phyloP scores from a whole-genome alignment of 106 monocot genomes.

The Chionographis japonica region DNA sequence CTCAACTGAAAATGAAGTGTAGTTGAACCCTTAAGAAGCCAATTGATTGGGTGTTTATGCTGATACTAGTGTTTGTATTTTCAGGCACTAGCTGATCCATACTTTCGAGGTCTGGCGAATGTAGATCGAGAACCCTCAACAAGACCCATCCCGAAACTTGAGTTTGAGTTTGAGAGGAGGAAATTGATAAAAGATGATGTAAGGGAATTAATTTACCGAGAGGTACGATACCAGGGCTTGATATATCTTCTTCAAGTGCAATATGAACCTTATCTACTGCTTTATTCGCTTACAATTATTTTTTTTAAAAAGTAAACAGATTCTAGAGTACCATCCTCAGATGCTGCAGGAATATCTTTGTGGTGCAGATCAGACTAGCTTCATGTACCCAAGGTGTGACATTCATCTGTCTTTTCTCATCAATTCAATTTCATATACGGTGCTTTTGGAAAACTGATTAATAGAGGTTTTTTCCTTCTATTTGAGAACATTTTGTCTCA shows the following conservation, averaged over 20 bases:
- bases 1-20: not conserved
- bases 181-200: conserved; percentile 54
- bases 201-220: conserved; percentile 47
- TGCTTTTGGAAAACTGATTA: not conserved
- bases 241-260: not conserved
- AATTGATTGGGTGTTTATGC: not conserved
- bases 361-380: conserved; percentile 64
- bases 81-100: conserved; percentile 49
- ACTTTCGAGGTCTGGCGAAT: conserved; percentile 40
- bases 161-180: conserved; percentile 53
- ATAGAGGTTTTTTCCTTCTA: not conserved
- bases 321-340: conserved; percentile 92
- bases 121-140: conserved; percentile 53
- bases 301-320: conserved; percentile 60
- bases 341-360: conserved; percentile 80
- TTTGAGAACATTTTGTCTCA: too few relatives aligned
- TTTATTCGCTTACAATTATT: conserved; percentile 15
- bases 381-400: conserved; percentile 82
- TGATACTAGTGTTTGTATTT: conserved; percentile 1
- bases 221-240: conserved; percentile 17
- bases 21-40: not conserved
- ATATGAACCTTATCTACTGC: not conserved
- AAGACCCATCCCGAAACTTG: conserved; percentile 46
- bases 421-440: not conserved
- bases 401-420: not conserved